Base-by-base conservation (phyloP, 164 flowering plant species). In the Liquidambar formosana region DNA sequence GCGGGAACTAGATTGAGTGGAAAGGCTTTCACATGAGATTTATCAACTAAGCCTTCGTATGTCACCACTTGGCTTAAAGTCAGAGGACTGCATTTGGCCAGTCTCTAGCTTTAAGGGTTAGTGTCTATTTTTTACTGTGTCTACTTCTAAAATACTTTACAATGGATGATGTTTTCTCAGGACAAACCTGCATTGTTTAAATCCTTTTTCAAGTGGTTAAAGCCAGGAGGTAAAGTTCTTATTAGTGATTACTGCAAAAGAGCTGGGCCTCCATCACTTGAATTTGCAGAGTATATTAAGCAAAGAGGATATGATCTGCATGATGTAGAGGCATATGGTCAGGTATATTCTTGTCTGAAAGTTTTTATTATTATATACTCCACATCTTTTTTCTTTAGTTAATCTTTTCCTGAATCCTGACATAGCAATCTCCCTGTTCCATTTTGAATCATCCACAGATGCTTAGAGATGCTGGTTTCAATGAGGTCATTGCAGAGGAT, bases 271-370 rank as follows among this genome's bases (percentile, higher is more conserved):
- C 90, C 93, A 47, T 89, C 99, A 21, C 38, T 54, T 28, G 93
- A 88, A 43, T 94, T 94, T 78, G 72, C 79, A 0, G 88, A 73
- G 61, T 94, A 91, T 65, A 92, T 94, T 60, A 85, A 85, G 73
- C 93, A 92, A 73, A 85, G 99, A 82, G 99, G 99, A 47, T 94
- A 92, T 80, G 97, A 92, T 82, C 87, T 94, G 33, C 99, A 96
- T 71, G 94, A 87, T 57, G 89, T 96, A 0, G 61, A 88, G 71
- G 87, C 89, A 19, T 96, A 96, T 69, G 98, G 98, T 27, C 95
- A 93, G 91, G 99, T 89, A 81, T n/a, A 52, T 62, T 18, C 5
- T 51, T 64, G 49, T 63, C 22, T 6, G 56, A 65, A 8, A 53
- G 14, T 8, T 22, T 46, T 3, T 60, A 13, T 21, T 18, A 54